Percentiles rank a stretch among this genome's conserved stretches.
Evolutionary conservation across 495 filamentous ascomycete species (phyloP).

Genomic region (Pseudoneurospora amorphoporcata): DNA sequence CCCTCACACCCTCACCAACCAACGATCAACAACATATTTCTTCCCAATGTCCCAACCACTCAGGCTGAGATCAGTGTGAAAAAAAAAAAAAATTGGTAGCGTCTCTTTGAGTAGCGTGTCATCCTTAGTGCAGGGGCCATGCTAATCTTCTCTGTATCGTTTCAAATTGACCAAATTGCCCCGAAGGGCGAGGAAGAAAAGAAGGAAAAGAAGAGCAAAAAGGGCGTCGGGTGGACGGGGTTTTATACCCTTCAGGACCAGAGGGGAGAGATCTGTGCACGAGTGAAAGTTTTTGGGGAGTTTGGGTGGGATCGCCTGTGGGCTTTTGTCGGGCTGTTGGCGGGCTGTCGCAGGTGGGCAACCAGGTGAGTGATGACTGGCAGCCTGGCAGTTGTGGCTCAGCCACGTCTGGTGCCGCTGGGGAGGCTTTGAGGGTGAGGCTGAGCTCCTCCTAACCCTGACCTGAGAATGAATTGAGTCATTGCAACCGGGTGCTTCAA

Average conservation of each 20-base stretch:
- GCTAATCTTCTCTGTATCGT: conserved; percentile 84
- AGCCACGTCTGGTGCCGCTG: background rate
- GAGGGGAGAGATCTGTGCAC: background rate
- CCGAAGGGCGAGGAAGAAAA: conserved; percentile 21
- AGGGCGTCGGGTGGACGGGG: background rate
- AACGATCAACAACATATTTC: background rate
- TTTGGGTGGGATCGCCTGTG: background rate
- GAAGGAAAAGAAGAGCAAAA: conserved; percentile 3
- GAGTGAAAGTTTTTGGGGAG: background rate
- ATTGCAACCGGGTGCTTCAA: background rate
- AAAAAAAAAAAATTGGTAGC: conserved; percentile 70
- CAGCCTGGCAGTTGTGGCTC: background rate
- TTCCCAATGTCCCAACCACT: background rate
- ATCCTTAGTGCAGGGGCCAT: conserved; percentile 99
- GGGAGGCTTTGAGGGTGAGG: background rate
- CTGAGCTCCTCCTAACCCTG: background rate
- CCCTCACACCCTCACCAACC: background rate
- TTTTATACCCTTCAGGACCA: background rate
- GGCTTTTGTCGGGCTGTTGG: background rate
- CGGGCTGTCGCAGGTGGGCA: background rate
- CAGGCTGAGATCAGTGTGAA: background rate
- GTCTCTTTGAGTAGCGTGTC: conserved; percentile 99
- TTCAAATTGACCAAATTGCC: conserved; percentile 32
- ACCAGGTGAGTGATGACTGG: background rate
- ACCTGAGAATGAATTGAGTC: background rate